These are phyloP conservation scores for Aechmea fasciata DNA, from an alignment of 176 grass and related monocot genomes.

Conservation along the genomic window DNA sequence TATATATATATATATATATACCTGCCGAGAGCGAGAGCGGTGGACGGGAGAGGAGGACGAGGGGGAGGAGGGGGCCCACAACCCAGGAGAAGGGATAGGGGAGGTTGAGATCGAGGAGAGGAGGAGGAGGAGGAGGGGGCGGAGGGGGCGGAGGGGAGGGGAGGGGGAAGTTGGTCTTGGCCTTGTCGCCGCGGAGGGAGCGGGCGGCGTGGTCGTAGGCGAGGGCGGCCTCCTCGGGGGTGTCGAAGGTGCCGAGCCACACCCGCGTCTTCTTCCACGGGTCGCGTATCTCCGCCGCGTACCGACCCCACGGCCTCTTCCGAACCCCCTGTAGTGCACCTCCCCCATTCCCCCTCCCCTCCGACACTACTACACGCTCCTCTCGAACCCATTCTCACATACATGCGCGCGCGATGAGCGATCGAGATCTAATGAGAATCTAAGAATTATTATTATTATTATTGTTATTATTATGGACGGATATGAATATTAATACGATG, in stretches of 20 bases:
- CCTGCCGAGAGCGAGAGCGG: conserved; percentile 49
- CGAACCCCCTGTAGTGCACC: conserved; percentile 68
- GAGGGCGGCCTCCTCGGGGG: conserved; percentile 74
- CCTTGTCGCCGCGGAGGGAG: conserved; percentile 66
- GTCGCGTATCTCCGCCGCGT: conserved; percentile 94
- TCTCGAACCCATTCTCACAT: background rate
- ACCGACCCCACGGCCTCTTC: conserved; percentile 89
- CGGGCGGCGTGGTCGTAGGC: conserved; percentile 89
- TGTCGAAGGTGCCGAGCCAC: conserved; percentile 96
- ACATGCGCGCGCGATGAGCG: no score
- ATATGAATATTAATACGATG: no score
- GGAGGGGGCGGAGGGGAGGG: background rate
- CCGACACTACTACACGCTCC: background rate
- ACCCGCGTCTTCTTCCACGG: conserved; percentile 89
- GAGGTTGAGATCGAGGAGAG: conserved; percentile 20
- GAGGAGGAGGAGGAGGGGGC: background rate
- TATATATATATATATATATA: no score
- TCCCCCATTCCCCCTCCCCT: background rate
- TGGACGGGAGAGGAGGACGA: conserved; percentile 35
- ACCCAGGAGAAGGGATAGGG: conserved; percentile 29
- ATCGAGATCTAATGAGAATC: no score
- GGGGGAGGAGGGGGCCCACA: conserved; percentile 7
- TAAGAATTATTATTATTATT: no score
- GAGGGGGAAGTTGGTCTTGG: conserved; percentile 61
- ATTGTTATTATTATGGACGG: no score